Conservation (phyloP, 176 grass and related monocot genomes). For the Oryza meyeriana region DNA sequence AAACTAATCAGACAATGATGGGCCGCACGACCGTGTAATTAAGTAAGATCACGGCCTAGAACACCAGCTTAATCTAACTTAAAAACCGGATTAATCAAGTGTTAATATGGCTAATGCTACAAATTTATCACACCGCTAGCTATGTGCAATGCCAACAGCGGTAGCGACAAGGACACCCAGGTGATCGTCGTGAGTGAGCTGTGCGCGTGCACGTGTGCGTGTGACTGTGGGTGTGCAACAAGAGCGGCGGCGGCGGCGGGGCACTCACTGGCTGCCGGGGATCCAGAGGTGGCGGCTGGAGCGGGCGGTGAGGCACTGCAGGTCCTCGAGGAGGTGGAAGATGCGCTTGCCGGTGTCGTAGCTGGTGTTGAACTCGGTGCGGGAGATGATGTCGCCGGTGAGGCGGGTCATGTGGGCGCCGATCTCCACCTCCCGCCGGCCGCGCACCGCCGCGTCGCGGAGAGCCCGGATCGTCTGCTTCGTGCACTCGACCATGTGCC, state of each 20-base stretch:
- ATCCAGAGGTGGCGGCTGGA: constrained; percentile 86
- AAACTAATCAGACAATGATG: constrained; percentile 37
- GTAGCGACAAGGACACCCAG: constrained; percentile 21
- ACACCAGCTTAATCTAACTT: not conserved
- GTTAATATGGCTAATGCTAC: not conserved
- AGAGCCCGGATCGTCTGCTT: constrained; percentile 51
- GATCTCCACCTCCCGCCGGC: constrained; percentile 63
- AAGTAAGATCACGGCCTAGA: not conserved
- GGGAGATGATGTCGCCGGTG: constrained; percentile 83
- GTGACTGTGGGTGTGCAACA: not conserved
- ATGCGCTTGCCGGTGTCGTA: constrained; percentile 75
- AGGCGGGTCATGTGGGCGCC: constrained; percentile 65
- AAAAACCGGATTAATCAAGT: not conserved
- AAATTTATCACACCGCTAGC: not conserved
- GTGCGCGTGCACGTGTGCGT: not conserved
- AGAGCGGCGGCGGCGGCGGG: not conserved
- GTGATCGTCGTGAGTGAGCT: not conserved
- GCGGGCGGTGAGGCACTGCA: constrained; percentile 64
- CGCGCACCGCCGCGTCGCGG: constrained; percentile 21
- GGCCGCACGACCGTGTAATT: not conserved
- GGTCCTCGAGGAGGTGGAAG: constrained; percentile 67
- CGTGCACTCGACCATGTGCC: constrained; percentile 89
- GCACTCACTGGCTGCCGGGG: constrained; percentile 69
- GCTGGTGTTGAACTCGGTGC: constrained; percentile 84
- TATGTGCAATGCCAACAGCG: not conserved